Evolutionary conservation across 2,329 filamentous ascomycete genomes (phyloP), one percentile per base, ranked within the genome.

Genomic region (Rhinocladiella similis): DNA sequence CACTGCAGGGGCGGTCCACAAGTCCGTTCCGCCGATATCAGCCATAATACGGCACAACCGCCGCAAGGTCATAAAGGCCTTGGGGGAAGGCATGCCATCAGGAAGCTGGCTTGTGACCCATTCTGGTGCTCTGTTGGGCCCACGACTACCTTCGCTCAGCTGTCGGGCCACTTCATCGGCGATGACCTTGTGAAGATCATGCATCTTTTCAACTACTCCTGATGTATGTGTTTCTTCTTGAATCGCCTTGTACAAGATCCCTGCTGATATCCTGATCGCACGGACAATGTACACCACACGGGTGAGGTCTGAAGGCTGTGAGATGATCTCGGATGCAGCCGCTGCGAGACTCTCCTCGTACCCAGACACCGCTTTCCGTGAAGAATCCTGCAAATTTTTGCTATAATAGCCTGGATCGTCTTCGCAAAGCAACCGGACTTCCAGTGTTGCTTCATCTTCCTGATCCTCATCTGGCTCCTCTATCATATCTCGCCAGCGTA

Each of bases 401-500:
- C 22, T 41, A 48, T 60, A 62, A 12, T 33, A 10, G 3, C 54
- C 51, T 1, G 56, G 53, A n/a, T 66, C 62, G n/a, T 43, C 55
- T 41, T 56, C 47, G 12, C 51, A 41, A 7, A 66, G 59, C 5
- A 16, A 27, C 35, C 27, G 47, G 29, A 62, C 50, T 19, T 65
- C 47, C 7, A 39, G 18, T n/a, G 41, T 38, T 14, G 60, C 61
- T 18, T 61, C 56, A 13, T 62, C 61, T 47, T 66, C 64, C 20
- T 66, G 39, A 18, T 66, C 65, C 33, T 67, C 63, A 54, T 66
- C 64, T 13, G 62, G 57, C 39, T 67, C 63, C 52, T 67, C 65
- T n/a, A 67, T 41, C 16, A 64, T 47, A 38, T 65, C 63, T 42
- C 60, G 53, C 65, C 65, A 67, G 19, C 61, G 50, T 5, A 56